Conservation (phyloP, 176 grass and related monocot species). For the Musa schizocarpa region DNA sequence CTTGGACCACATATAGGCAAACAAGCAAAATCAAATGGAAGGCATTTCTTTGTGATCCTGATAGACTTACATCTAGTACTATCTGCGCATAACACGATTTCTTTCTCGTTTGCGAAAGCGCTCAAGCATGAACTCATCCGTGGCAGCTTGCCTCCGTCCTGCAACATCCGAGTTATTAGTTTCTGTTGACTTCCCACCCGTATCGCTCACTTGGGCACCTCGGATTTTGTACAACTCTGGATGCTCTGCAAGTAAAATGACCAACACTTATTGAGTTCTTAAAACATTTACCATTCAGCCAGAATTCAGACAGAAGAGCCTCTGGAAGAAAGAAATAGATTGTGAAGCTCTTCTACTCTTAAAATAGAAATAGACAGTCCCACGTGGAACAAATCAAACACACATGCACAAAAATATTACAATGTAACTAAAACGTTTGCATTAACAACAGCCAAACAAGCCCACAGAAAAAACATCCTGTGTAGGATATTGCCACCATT, state of each 20-base stretch:
- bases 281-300: background rate
- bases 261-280: slow-evolving; percentile 9
- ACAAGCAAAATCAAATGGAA: background rate
- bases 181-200: slow-evolving; percentile 31
- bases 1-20: background rate
- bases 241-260: slow-evolving; percentile 36
- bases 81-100: slow-evolving; percentile 56
- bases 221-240: slow-evolving; percentile 50
- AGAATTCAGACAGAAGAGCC: background rate
- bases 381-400: background rate
- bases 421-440: no score
- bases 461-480: no score
- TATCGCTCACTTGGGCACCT: slow-evolving; percentile 28
- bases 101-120: slow-evolving; percentile 76
- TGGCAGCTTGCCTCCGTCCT: slow-evolving; percentile 57
- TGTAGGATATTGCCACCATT: no score
- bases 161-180: slow-evolving; percentile 32
- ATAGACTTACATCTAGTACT: slow-evolving; percentile 7
- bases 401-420: background rate
- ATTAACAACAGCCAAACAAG: no score
- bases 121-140: slow-evolving; percentile 61
- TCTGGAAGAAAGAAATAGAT: background rate
- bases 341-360: background rate
- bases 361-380: background rate
- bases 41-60: no score